Evolutionary conservation across 371 early-diverging fungal species (phyloP), one percentile per base, ranked within the genome.

Genomic region (Aphelidium insulamus): DNA sequence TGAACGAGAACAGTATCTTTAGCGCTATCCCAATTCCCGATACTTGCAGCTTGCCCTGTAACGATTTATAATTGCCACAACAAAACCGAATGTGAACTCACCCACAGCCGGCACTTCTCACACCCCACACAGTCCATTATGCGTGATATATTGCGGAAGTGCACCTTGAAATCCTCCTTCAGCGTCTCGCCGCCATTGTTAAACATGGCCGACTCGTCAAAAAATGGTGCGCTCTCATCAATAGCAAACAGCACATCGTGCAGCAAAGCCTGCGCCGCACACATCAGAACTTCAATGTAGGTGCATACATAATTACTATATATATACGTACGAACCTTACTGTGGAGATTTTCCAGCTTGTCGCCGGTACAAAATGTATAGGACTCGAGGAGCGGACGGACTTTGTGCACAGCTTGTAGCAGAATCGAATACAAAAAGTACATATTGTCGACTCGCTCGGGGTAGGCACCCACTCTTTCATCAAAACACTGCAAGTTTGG

Each of bases 81-180:
- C n/a, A n/a, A 37, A 15, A 35, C 38, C 26, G 26, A 10, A 21
- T 72, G 70, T 9, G 70, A 38, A 32, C 97, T 98, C 15, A 97
- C 97, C 98, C 98, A 98, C 21, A 98, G 55, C 33, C 85, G 56
- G 46, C 98, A 98, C 51, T 94, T 95, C 49, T 95, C 87, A 51
- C 98, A 98, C 0, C 79, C 83, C 11, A 95, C 86, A 46, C 97
- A 94, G 51, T 92, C 92, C 90, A 98, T 87, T 44, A 92, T 88
- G 18, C 70, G 54, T 9, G 88, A 77, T 9, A 97, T 77, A 49
- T 97, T 97, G 32, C 91, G 67, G 62, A 97, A 97, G 45, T 74
- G 77, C 19, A 67, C 63, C 42, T 77, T 71, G 53, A 88, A 82
- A 51, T 92, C 82, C 5, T 65, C 44, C 52, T 78, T 76, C 12